Base-by-base conservation (phyloP, 2,329 filamentous ascomycete species). In the Rhexocercosporidium sp. region DNA sequence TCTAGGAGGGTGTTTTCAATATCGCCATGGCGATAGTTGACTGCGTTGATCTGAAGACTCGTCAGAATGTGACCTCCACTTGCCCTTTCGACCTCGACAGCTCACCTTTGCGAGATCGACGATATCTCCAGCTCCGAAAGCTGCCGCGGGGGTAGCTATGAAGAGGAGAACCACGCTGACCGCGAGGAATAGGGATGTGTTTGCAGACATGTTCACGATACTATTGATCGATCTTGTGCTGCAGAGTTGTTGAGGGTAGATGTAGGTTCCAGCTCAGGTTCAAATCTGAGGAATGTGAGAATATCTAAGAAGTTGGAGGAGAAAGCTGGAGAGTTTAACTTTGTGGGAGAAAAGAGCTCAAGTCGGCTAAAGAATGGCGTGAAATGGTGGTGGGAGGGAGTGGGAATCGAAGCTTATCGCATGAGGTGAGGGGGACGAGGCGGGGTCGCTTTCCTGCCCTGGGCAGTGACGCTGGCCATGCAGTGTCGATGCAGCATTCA, bases 1-100 rank as follows among this genome's bases (percentile, higher is more conserved):
- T 87, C 88, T 66, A 96, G 86, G 66, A 97, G 88, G 29, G 90
- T 90, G 82, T 97, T 93, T 82, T 96, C 94, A 75, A 97, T 96
- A 78, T 97, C 94, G 74, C 91, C 91, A 84, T 94, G 91, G 71
- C 91, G 90, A 90, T 90, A 68, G 41, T 65, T 65, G 59, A 62
- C 41, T 16, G 60, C 65, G 47, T 67, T 57, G 59, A 66, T 66
- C 64, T 66, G 41, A 47, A 22, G 9, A 27, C 2, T 16, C 34
- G 34, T 66, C 25, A 66, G 59, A n/a, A n/a, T 12, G 7, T 41
- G 12, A 12, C 7, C 44, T 20, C 44, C n/a, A 20, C 44, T 18
- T 20, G 44, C 18, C 18, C 39, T 4, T 14, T 44, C 16, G 39
- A 16, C 16, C 39, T 44, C 39, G 59, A 18, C 6, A 61, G 46